These are phyloP conservation scores for Backusella morwellensis DNA, from an alignment of 192 early-diverging fungal genomes.

Conservation along the genomic window DNA sequence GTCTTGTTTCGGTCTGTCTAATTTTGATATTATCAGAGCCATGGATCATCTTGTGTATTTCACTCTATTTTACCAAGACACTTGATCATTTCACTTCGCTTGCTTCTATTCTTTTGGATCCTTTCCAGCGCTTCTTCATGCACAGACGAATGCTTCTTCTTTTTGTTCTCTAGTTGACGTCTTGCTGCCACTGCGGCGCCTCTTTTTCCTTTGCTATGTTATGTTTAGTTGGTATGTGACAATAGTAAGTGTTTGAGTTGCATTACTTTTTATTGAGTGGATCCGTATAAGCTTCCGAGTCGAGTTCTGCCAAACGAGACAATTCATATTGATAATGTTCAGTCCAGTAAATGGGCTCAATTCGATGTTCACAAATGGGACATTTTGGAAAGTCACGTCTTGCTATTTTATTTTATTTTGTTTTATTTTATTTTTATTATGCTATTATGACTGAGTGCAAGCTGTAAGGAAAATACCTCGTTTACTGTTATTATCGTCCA, in stretches of 20 bases:
- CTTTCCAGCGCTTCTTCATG: conserved; percentile 33
- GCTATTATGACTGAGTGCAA: too few species aligned
- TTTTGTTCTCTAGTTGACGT: conserved; percentile 45
- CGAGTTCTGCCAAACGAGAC: conserved; percentile 34
- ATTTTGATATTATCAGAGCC: background rate
- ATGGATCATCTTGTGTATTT: background rate
- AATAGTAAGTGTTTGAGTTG: background rate
- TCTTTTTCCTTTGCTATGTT: conserved; percentile 42
- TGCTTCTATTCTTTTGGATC: conserved; percentile 38
- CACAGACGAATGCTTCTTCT: conserved; percentile 29
- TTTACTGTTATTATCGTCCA: conserved; percentile 15
- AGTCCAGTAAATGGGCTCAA: conserved; percentile 39
- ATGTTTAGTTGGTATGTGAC: background rate
- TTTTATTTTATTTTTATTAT: background rate
- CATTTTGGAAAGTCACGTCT: conserved; percentile 37
- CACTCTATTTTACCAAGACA: conserved; percentile 7
- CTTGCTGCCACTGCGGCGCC: conserved; percentile 57
- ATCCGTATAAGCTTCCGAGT: conserved; percentile 12
- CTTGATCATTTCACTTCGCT: conserved; percentile 27
- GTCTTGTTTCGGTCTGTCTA: background rate
- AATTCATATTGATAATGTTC: conserved; percentile 54
- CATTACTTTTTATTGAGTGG: conserved; percentile 23
- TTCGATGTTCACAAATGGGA: conserved; percentile 46
- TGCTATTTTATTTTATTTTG: conserved; percentile 13
- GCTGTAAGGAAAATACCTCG: conserved; percentile 8